Evolutionary conservation across 2,329 filamentous ascomycete genomes (phyloP), one percentile per base, ranked within the genome.

Genomic region (Verticillium albo-atrum): DNA sequence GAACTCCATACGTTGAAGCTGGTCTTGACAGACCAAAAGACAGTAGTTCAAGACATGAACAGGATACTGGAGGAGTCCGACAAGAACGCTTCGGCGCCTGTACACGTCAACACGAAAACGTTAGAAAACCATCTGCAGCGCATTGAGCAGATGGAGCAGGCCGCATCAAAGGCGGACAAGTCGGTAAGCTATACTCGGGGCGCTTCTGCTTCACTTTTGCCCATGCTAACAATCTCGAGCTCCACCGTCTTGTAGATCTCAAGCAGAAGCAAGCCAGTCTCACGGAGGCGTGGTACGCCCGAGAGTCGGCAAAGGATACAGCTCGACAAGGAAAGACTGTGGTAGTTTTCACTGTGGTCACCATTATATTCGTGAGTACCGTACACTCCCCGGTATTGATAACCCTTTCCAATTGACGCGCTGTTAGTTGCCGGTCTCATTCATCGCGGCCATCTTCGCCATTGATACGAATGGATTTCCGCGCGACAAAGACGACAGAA

Each of bases 141-240:
- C 34, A 64, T 71, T 54, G 68, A 71, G 58, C 65, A 63, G 58
- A 59, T 68, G 34, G 66, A 69, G 62, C 26, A 54, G 14, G 28
- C 53, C 7, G 53, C 53, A 17, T 65, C 62, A 7, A 68, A 68
- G 35, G 68, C 66, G 1, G 61, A 68, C 26, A 58, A 56, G 9
- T 67, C 69, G 63, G 68, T 70, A 54, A 10, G 60, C 60, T 35
- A 14, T 26, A n/a, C 35, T 34, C 17, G 4, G 3, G 9, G 35
- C 35, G 15, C 17, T 23, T n/a, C n/a, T n/a, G n/a, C 17, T 5
- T n/a, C 17, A 7, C 35, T 3, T 10, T 32, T 30, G 25, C 20
- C 35, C 32, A 28, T 57, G 17, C 10, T 54, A 25, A 53, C 57
- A 25, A 20, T 27, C n/a, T 28, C 58, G 52, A 61, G 60, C 32